A percentile compares a stretch with the other conserved stretches of the same genome.
Evolutionary conservation across 2,329 filamentous ascomycete species (phyloP).

Genomic region (Fusarium stilboides): DNA sequence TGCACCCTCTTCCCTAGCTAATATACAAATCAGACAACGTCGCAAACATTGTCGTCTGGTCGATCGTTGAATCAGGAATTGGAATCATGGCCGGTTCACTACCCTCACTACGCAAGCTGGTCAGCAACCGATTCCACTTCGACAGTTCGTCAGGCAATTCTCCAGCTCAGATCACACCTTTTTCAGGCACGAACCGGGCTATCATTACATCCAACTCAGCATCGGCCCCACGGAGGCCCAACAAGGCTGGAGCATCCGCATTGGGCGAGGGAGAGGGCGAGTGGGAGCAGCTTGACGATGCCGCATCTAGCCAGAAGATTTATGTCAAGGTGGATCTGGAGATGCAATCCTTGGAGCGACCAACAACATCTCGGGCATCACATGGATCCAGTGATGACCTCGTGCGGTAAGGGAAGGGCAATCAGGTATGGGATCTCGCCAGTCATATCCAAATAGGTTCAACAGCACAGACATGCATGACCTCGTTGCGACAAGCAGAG

Average conservation of each 20-base stretch:
- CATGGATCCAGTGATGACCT: not conserved
- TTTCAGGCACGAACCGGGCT: not conserved
- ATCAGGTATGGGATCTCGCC: not conserved
- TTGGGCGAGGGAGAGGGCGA: not conserved
- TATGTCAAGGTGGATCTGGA: slow-evolving; percentile 25
- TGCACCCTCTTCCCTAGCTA: fast-evolving
- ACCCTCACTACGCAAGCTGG: slow-evolving; percentile 22
- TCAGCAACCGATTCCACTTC: slow-evolving; percentile 21
- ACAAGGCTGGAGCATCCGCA: too few species aligned
- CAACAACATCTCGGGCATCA: not conserved
- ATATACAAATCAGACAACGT: slow-evolving; percentile 15
- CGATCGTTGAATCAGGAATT: slow-evolving; percentile 35
- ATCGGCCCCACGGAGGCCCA: not conserved
- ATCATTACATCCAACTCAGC: slow-evolving; percentile 5
- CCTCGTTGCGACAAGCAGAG: not conserved
- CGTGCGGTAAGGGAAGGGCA: not conserved
- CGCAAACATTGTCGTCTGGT: slow-evolving; percentile 30
- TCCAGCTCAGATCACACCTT: slow-evolving; percentile 14
- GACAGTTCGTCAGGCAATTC: slow-evolving; percentile 1
- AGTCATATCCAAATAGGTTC: not conserved
- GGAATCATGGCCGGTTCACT: slow-evolving; percentile 36
- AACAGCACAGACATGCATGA: not conserved
- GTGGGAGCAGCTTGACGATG: slow-evolving; percentile 19
- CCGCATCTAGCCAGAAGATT: slow-evolving; percentile 1
- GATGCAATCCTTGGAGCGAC: slow-evolving; percentile 14